Evolutionary conservation across 345 rosid genomes (phyloP), one percentile per base, ranked within the genome.

Genomic region (Brassica juncea): DNA sequence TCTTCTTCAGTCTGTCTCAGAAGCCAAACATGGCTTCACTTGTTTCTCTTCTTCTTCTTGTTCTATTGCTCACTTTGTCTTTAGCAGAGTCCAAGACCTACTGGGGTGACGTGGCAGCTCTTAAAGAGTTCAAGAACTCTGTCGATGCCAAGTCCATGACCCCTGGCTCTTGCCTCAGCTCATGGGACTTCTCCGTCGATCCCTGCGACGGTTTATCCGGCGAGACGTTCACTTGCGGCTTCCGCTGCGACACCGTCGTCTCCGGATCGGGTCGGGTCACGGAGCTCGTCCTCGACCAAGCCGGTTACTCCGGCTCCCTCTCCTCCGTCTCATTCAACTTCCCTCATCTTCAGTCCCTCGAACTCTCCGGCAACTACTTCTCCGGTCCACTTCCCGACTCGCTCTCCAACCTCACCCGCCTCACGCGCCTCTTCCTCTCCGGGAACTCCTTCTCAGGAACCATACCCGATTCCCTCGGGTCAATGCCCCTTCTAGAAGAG

Each of bases 31-130:
- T 54, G 59, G 59, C 59, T 16, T 7, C 59, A 15, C 59, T 54
- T 6, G 10, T 54, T 15, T 54, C 59, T 54, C 59, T 54, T 52
- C 19, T n/a, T 52, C 16, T 54, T 54, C 1, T 6, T 8, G 35
- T 76, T 39, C 2, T 74, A 15, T 0, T 54, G 4, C 25, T 54
- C 59, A 54, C 59, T 6, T 2, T 54, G 2, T 54, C 59, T 15
- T 54, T 16, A 54, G 25, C 25, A 54, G 59, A 54, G 25, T 54
- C 59, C 25, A 54, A 54, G 59, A 54, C 59, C 16, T 54, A 5
- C 59, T 54, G 59, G 59, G 59, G 9, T 54, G 59, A 54, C 59
- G 59, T 54, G 59, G 59, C 59, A 54, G 59, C 59, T 54, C 59
- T 54, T 2, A 54, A 54, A 54, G 25, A 54, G 59, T 54, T 54